Base-by-base conservation (phyloP, 345 rosid species). In the Aegle marmelos region DNA sequence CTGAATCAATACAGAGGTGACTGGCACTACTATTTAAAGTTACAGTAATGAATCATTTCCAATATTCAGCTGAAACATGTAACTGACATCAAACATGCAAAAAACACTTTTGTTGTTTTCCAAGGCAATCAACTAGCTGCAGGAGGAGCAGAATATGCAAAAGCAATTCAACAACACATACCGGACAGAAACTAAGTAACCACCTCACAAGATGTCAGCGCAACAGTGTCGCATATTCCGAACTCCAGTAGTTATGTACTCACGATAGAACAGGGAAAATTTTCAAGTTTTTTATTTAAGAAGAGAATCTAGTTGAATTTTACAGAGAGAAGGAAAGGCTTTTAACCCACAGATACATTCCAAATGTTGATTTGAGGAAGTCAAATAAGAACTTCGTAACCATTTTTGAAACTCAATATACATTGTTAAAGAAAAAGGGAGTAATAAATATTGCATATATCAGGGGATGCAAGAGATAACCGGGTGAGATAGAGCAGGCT, bases 401-500 rank as follows among this genome's bases (percentile, higher is more conserved):
- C 19, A 61, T 33, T 58, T 24, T 25, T 8, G 34, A 58, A 73
- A 13, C 59, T 28, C 34, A 9, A 17, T 6, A 56, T 63, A 58
- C 25, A 8, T 36, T 63, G 53, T 48, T 64, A 21, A 61, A 61
- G 25, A 64, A n/a, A 17, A 65, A 21, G 54, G 21, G 37, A 62
- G 25, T 16, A 30, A 30, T 2, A 24, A 68, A 60, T 62, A 70
- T 60, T 56, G 79, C 67, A 41, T 76, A 65, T 60, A 34, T 39
- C 68, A 73, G 68, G 48, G 39, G 73, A 75, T 72, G 37, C 13
- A n/a, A 83, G 72, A 80, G 68, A 74, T 75, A 88, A 92, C 94
- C 92, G 86, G 79, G 83, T 78, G 74, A 84, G 90, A 81, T 58
- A 88, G 83, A 78, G 88, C 86, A 56, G 95, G 92, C 69, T 91